phyloP scores from a whole-genome alignment of 129 eudicot species.

The Tagetes erecta region DNA sequence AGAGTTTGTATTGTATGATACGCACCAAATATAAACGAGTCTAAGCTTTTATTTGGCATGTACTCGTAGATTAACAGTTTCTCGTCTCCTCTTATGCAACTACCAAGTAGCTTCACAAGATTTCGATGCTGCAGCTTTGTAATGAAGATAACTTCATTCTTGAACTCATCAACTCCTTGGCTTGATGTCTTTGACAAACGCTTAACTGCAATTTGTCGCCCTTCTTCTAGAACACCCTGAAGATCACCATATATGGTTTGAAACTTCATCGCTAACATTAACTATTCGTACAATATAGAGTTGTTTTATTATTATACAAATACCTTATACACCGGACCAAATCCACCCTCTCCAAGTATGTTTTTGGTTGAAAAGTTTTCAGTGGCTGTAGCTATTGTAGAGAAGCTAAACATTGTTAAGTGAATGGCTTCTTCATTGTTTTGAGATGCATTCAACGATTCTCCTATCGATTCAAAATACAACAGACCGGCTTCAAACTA shows the following conservation, averaged over 20 bases:
- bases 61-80: background rate
- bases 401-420: background rate
- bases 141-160: constrained; percentile 15
- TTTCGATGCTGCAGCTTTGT: constrained; percentile 13
- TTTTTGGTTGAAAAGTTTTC: background rate
- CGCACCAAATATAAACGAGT: constrained; percentile 5
- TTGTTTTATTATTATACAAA: background rate
- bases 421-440: background rate
- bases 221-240: constrained; percentile 14
- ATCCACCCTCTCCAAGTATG: constrained; percentile 2
- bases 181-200: background rate
- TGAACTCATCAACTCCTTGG: constrained; percentile 10
- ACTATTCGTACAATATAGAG: background rate
- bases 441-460: background rate
- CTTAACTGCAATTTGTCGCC: constrained; percentile 17
- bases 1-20: background rate
- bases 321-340: constrained; percentile 11
- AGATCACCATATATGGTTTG: background rate
- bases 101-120: constrained; percentile 20
- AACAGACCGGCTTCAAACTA: background rate
- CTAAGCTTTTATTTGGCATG: constrained; percentile 17
- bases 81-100: constrained; percentile 19
- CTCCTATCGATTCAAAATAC: background rate
- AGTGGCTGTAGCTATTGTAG: background rate
- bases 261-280: no score